Percentiles rank a stretch among this genome's conserved stretches.
Conservation (phyloP, 139 green algal species). For the Haematococcus lacustris region DNA sequence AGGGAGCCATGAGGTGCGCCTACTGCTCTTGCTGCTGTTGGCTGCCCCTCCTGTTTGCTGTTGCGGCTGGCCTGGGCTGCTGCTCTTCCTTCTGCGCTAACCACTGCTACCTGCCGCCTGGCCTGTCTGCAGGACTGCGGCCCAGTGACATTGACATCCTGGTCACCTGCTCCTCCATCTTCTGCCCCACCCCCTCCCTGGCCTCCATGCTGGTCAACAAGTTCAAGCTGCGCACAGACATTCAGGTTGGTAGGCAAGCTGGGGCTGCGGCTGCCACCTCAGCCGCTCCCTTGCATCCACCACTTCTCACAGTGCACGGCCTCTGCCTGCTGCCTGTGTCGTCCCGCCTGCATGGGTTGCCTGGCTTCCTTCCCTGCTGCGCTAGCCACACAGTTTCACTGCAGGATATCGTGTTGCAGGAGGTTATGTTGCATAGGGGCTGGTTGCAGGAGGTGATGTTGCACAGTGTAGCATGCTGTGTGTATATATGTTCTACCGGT, state of each 20-base stretch:
- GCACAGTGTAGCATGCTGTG: too few relatives aligned
- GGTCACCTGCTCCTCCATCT: slow-evolving; percentile 56
- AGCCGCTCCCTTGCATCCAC: too few relatives aligned
- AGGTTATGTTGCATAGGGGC: neutral
- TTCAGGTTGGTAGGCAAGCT: slow-evolving; percentile 9
- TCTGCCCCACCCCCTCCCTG: slow-evolving; percentile 73
- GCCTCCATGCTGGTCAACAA: slow-evolving; percentile 73
- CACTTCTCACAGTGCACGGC: neutral
- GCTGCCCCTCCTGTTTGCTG: neutral
- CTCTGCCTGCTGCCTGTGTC: neutral
- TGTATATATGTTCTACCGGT: too few relatives aligned
- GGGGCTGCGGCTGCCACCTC: neutral
- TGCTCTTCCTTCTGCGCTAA: too few relatives aligned
- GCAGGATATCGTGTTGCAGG: neutral
- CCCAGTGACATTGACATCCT: slow-evolving; percentile 50
- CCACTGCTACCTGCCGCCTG: too few relatives aligned
- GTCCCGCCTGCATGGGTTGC: neutral
- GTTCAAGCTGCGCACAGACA: slow-evolving; percentile 59
- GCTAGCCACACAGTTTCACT: neutral
- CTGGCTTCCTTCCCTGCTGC: neutral
- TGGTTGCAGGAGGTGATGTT: too few relatives aligned
- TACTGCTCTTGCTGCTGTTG: neutral
- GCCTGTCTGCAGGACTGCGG: slow-evolving; percentile 17
- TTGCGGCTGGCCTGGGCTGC: neutral
- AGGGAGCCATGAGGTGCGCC: neutral